These are phyloP conservation scores for Penicillium chermesinum DNA, from an alignment of 495 filamentous ascomycete genomes.

Conservation along the genomic window DNA sequence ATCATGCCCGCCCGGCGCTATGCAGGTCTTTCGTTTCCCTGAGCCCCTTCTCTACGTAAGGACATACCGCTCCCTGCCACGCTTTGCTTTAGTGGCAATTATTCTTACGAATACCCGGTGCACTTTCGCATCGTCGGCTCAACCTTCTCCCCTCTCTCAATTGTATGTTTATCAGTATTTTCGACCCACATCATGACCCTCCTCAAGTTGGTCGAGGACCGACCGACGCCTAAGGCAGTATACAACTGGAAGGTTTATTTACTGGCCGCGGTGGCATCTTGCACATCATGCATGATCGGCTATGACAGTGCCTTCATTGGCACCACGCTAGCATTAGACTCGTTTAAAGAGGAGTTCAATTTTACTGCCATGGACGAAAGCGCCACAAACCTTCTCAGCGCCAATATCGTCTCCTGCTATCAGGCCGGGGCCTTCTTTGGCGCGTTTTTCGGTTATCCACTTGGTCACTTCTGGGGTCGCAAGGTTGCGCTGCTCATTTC, in stretches of 20 bases:
- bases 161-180: too few relatives aligned
- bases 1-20: constrained; percentile 6
- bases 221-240: constrained; percentile 61
- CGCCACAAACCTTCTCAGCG: constrained; percentile 48
- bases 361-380: constrained; percentile 39
- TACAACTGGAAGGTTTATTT: constrained; percentile 76
- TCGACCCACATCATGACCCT: constrained; percentile 60
- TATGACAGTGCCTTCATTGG: constrained; percentile 73
- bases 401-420: constrained; percentile 67
- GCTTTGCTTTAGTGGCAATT: not conserved
- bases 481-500: constrained; percentile 51
- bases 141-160: too few relatives aligned
- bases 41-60: not conserved
- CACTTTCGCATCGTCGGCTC: not conserved
- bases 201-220: constrained; percentile 60
- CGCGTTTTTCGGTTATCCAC: constrained; percentile 54
- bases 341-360: constrained; percentile 59
- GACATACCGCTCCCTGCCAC: not conserved
- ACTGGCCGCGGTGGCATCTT: constrained; percentile 62
- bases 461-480: constrained; percentile 54
- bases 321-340: constrained; percentile 59
- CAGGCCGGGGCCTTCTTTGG: constrained; percentile 68
- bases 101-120: too few relatives aligned
- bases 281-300: constrained; percentile 69
- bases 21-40: constrained; percentile 5